Evolutionary conservation across 768 basidiomycete species (phyloP), one percentile per base, ranked within the genome.

Genomic region (Amanita rubescens): DNA sequence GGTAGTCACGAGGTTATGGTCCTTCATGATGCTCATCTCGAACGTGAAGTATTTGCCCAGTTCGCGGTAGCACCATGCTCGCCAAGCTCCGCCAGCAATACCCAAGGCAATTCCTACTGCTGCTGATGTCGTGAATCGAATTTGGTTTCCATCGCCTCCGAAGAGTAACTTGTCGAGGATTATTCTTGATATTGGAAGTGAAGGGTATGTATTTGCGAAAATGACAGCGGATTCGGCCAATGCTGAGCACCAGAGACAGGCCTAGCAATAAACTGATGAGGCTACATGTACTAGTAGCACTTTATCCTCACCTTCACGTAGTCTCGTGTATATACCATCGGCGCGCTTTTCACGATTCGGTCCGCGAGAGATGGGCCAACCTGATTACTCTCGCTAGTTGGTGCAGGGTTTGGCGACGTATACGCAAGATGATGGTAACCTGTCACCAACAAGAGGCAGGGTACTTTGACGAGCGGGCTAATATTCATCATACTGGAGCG

Each of bases 21-120:
- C 66, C 20, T 67, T 63, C 35, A 69, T 70, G 22, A 81, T 75
- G 62, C 68, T 71, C 67, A 79, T 65, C 59, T 79, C 75, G 50
- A 77, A 81, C 0, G 79, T 82, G 60, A 79, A 80, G 32, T 75
- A 57, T 2, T 51, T 59, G 2, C 77, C 78, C 8, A 82, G 68
- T 30, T 72, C 73, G 32, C 67, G 63, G 59, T 75, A 81, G 57
- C 77, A 78, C 14, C 56, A 37, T 51, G 62, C 41, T 19, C 76
- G 71, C 2, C 75, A 58, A 1, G 61, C 33, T 1, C 63, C 50
- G 6, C 71, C 74, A 12, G 58, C 41, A 5, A 64, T 17, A 1
- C 64, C 57, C 14, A 68, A 11, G 41, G 62, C 4, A 8, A 39
- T 24, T 5, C 41, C 51, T 14, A 14, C 32, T 10, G 30, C 25